Percentiles rank a stretch among this genome's conserved stretches.
Conservation (phyloP, 495 filamentous ascomycete genomes). For the Aspergillus cristatus region DNA sequence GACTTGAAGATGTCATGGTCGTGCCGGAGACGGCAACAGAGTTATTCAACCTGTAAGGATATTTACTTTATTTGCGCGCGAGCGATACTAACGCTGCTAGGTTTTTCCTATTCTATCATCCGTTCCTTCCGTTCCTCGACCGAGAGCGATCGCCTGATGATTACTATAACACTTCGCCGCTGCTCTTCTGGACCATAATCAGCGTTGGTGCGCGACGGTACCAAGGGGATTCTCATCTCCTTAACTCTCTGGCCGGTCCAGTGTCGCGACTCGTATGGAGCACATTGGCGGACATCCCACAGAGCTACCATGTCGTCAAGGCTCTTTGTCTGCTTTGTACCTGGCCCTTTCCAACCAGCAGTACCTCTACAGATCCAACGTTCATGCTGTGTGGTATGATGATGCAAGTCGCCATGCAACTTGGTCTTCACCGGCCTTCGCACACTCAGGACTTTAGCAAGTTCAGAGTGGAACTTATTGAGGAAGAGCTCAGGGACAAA, state of each 20-base stretch:
- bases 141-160: constrained; percentile 60
- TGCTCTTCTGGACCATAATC: constrained; percentile 84
- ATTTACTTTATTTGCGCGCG: background rate
- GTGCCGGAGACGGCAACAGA: constrained; percentile 61
- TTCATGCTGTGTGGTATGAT: constrained; percentile 86
- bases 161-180: constrained; percentile 61
- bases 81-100: constrained; percentile 18
- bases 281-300: constrained; percentile 71
- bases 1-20: constrained; percentile 66
- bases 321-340: constrained; percentile 81
- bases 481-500: constrained; percentile 76
- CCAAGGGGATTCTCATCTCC: constrained; percentile 50
- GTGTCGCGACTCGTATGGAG: constrained; percentile 72
- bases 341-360: constrained; percentile 84
- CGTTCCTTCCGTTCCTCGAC: constrained; percentile 76
- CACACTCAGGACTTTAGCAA: constrained; percentile 87
- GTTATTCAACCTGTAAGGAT: constrained; percentile 60
- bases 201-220: constrained; percentile 73
- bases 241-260: constrained; percentile 62
- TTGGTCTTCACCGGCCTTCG: constrained; percentile 81
- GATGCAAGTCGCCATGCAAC: constrained; percentile 88
- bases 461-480: constrained; percentile 70
- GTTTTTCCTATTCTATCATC: constrained; percentile 75
- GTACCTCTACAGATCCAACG: constrained; percentile 77
- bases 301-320: constrained; percentile 85